A percentile compares a stretch with the other conserved stretches of the same genome.
Conservation (phyloP, 768 basidiomycete genomes). For the Lepiota brunneoincarnata region DNA sequence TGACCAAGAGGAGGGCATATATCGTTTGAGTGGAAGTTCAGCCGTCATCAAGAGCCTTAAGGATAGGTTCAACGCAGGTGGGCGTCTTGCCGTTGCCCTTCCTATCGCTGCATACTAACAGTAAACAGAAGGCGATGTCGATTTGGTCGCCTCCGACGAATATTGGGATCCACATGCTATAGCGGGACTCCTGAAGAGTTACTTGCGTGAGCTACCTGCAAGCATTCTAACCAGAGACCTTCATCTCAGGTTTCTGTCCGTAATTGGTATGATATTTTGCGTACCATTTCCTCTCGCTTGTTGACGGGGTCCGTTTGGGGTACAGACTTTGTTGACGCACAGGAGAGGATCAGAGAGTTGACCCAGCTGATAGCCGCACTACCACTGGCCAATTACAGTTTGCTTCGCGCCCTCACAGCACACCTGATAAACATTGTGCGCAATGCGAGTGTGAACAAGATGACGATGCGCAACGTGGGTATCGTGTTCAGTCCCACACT, state of each 20-base stretch:
- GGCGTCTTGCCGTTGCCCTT: slow-evolving; percentile 23
- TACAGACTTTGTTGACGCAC: slow-evolving; percentile 82
- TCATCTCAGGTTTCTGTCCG: slow-evolving; percentile 86
- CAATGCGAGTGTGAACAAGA: slow-evolving; percentile 89
- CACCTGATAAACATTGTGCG: slow-evolving; percentile 95
- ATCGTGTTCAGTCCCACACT: slow-evolving; percentile 98
- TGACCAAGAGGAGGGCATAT: slow-evolving; percentile 96
- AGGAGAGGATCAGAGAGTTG: slow-evolving; percentile 86
- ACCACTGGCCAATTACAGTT: slow-evolving; percentile 89
- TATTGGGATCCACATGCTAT: slow-evolving; percentile 98
- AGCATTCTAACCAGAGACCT: slow-evolving; percentile 92
- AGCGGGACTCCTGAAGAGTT: slow-evolving; percentile 91
- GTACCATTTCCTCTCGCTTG: not conserved
- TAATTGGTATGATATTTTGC: slow-evolving; percentile 71
- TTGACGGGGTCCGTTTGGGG: slow-evolving; percentile 9
- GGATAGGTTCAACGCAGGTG: slow-evolving; percentile 90
- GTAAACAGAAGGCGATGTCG: slow-evolving; percentile 87
- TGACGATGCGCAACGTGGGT: slow-evolving; percentile 98
- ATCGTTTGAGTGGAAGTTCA: slow-evolving; percentile 91
- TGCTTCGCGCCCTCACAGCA: slow-evolving; percentile 90
- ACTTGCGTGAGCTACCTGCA: slow-evolving; percentile 88
- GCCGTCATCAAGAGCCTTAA: slow-evolving; percentile 92
- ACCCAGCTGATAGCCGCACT: slow-evolving; percentile 82
- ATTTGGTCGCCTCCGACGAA: slow-evolving; percentile 83
- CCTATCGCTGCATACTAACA: slow-evolving; percentile 9